A percentile compares a stretch with the other conserved stretches of the same genome.
phyloP scores from a whole-genome alignment of 2,329 filamentous ascomycete genomes.

The Fusarium sulawesiense region DNA sequence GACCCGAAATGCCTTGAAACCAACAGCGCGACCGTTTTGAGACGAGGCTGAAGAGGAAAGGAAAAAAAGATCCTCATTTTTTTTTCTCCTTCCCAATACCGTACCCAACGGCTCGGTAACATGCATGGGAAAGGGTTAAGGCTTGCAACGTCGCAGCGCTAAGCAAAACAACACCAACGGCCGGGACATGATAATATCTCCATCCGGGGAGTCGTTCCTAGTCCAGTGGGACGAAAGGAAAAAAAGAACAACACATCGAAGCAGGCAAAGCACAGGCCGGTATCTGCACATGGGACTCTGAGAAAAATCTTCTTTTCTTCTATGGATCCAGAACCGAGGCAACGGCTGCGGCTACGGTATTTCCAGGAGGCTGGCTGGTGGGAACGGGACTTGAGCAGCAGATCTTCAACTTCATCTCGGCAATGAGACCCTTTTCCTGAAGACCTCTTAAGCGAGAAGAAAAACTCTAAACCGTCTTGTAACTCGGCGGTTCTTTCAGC shows the following conservation, averaged over 20 bases:
- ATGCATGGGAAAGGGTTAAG: slow-evolving; percentile 5
- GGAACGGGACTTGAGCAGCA: slow-evolving; percentile 5
- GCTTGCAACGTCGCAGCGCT: slow-evolving; percentile 28
- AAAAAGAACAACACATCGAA: slow-evolving; percentile 11
- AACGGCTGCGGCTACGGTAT: slow-evolving; percentile 3
- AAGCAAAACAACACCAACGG: slow-evolving; percentile 12
- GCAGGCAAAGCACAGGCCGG: neutral
- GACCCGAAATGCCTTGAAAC: slow-evolving; percentile 3
- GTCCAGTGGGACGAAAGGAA: neutral
- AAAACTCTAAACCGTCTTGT: slow-evolving; percentile 18
- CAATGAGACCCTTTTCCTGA: neutral
- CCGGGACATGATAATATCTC: slow-evolving; percentile 7
- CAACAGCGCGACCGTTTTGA: slow-evolving; percentile 12
- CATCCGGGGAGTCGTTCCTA: slow-evolving; percentile 20
- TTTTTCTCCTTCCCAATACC: neutral
- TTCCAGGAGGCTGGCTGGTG: neutral
- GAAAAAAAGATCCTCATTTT: neutral
- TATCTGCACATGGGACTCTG: neutral
- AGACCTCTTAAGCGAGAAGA: neutral
- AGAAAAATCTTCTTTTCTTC: slow-evolving; percentile 13
- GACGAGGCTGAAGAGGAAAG: slow-evolving; percentile 23
- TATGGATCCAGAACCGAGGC: slow-evolving; percentile 16
- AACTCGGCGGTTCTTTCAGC: slow-evolving; percentile 32
- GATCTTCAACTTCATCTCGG: slow-evolving; percentile 21
- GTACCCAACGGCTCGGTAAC: slow-evolving; percentile 33